Base-by-base conservation (phyloP, 164 flowering plant species). In the Vitis riparia region DNA sequence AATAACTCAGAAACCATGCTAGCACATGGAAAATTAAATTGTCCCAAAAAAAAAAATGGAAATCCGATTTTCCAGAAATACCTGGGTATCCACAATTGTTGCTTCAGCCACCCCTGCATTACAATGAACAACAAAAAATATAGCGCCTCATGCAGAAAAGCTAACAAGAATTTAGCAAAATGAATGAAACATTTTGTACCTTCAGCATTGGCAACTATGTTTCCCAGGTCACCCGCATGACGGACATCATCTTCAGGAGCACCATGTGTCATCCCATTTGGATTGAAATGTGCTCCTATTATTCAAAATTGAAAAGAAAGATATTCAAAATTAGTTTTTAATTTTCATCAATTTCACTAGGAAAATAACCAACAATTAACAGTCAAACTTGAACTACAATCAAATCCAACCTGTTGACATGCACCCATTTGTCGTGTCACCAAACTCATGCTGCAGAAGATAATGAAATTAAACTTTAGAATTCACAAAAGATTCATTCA, bases 181-280 rank as follows among this genome's bases (percentile, higher is more conserved):
- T 3, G 32, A 62, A 30, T 1, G 13, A 14, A 71, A 69, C 59
- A 47, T n/a, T 27, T 32, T 13, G 68, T 87, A 91, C 97, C 98
- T 70, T 92, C 89, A 30, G 93, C 86, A 73, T 89, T 88, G 50
- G 98, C 98, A 79, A 88, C 71, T 81, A 92, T 92, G 98, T 94
- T 94, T 91, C 97, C 97, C 97, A 92, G 97, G 94, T 94, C 97
- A 77, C 98, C 98, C 95, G 97, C 97, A 88, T 94, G 98, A 59
- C 98, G 94, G 82, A 87, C 59, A 82, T 91, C 87, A 73, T 94
- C 97, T 56, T 79, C 89, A 73, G 95, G 98, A 88, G 97, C 97
- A 72, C 98, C 98, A 75, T 94, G 97, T 66, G 97, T 92, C 90
- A 87, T 0, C 0, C 77, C 80, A 50, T 88, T 86, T 5, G 97